These are phyloP conservation scores for Capsella rubella DNA, from an alignment of 441 rosid species.

Conservation along the genomic window DNA sequence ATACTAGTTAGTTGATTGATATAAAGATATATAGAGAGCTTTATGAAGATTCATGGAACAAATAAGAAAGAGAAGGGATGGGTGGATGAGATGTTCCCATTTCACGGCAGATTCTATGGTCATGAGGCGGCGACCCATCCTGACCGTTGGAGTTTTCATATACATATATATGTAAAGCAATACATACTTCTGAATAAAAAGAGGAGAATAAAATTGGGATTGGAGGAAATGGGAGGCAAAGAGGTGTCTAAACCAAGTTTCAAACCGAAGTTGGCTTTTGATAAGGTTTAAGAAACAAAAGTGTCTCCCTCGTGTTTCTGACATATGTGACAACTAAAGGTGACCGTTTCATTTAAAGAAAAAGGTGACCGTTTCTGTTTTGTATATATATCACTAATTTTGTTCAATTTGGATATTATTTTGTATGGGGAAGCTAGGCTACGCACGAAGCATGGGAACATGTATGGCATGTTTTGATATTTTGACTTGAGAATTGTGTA, in stretches of 20 bases:
- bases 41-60: constrained; percentile 37
- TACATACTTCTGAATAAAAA: not conserved
- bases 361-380: constrained; percentile 10
- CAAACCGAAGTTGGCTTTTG: constrained; percentile 36
- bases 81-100: constrained; percentile 42
- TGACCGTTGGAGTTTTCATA: constrained; percentile 12
- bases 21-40: not conserved
- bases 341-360: constrained; percentile 24
- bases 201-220: constrained; percentile 28
- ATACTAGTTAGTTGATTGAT: not conserved
- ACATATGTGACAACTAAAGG: constrained; percentile 34
- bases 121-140: constrained; percentile 29
- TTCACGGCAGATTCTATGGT: constrained; percentile 40
- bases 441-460: constrained; percentile 19
- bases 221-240: constrained; percentile 43
- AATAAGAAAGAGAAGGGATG: constrained; percentile 24
- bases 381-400: not conserved
- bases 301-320: constrained; percentile 38
- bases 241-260: constrained; percentile 33
- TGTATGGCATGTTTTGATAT: constrained; percentile 1
- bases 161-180: not conserved
- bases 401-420: constrained; percentile 28
- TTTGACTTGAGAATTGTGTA: not conserved
- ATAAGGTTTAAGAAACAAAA: constrained; percentile 35
- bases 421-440: constrained; percentile 31